Evolutionary conservation across 345 rosid genomes (phyloP).

Genomic region (Adansonia digitata): DNA sequence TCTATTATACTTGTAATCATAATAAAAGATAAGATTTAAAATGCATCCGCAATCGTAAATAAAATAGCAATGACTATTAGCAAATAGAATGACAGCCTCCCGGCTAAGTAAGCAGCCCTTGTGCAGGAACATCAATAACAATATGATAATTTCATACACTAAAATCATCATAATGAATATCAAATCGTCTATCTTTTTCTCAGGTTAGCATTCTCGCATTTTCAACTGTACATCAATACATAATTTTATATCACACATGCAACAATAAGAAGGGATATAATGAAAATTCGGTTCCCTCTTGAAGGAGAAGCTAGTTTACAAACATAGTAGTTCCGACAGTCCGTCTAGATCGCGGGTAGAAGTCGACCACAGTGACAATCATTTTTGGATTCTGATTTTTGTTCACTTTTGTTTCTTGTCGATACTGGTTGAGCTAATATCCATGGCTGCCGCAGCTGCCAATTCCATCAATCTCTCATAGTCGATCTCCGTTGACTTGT

Average conservation of each 20-base stretch:
- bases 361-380: neutral
- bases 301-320: neutral
- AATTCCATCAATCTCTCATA: slow-evolving; percentile 79
- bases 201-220: slow-evolving; percentile 21
- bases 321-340: neutral
- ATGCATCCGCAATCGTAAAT: no score
- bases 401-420: slow-evolving; percentile 58
- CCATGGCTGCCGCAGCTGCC: slow-evolving; percentile 47
- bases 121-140: neutral
- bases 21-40: no score
- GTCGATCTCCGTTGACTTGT: slow-evolving; percentile 67
- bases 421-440: slow-evolving; percentile 23
- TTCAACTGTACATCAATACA: slow-evolving; percentile 26
- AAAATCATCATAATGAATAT: neutral
- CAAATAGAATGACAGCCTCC: neutral
- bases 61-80: neutral
- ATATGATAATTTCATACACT: neutral
- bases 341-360: neutral
- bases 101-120: neutral
- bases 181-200: neutral
- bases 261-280: slow-evolving; percentile 8
- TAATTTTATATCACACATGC: slow-evolving; percentile 18
- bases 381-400: neutral
- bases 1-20: no score
- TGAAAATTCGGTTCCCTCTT: neutral